These are phyloP conservation scores for Pneumocystis oryctolagi DNA, from an alignment of 1,139 yeast species.

Conservation along the genomic window DNA sequence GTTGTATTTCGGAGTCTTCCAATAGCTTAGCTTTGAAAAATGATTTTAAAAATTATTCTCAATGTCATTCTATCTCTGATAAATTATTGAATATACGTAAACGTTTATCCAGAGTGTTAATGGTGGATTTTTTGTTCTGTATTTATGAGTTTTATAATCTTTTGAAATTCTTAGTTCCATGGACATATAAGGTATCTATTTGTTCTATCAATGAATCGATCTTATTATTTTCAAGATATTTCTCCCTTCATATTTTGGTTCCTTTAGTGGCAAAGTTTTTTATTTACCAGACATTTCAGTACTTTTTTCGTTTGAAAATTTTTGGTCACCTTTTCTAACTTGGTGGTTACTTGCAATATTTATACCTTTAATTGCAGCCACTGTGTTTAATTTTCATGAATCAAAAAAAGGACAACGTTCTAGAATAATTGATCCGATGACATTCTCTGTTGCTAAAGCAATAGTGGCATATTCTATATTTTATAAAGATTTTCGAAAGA, in stretches of 20 bases:
- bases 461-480: conserved; percentile 9
- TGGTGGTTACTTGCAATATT: conserved; percentile 7
- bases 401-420: conserved; percentile 2
- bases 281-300: conserved; percentile 9
- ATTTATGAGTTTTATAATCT: conserved; percentile 7
- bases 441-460: conserved; percentile 8
- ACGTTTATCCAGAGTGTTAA: conserved; percentile 5
- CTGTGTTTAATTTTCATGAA: conserved; percentile 7
- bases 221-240: neutral
- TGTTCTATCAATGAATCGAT: neutral
- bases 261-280: neutral
- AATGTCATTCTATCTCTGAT: neutral
- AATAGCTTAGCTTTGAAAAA: neutral
- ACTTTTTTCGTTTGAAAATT: conserved; percentile 7
- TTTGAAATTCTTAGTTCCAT: conserved; percentile 7
- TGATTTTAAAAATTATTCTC: neutral
- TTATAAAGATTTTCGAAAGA: conserved; percentile 5
- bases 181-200: conserved; percentile 7
- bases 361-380: conserved; percentile 7
- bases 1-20: neutral
- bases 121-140: conserved; percentile 5
- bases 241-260: neutral
- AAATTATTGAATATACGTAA: neutral
- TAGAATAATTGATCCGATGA: conserved; percentile 9
- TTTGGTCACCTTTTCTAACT: conserved; percentile 9